Evolutionary conservation across 2,329 filamentous ascomycete species (phyloP), one percentile per base, ranked within the genome.

Genomic region (Fusarium sp.): DNA sequence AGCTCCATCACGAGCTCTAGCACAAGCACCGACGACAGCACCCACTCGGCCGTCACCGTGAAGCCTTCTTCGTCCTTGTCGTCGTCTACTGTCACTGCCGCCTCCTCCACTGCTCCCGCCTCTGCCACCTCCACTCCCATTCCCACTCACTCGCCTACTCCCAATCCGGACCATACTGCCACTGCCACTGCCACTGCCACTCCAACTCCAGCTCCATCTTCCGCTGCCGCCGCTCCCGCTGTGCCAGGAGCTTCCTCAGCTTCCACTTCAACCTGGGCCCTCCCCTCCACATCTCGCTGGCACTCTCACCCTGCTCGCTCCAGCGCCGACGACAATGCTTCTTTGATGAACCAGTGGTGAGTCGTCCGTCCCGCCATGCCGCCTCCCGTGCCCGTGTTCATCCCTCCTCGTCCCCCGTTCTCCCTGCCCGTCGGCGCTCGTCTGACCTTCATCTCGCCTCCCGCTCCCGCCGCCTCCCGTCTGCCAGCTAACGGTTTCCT

Each of bases 21-120:
- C 84, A 89, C 88, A 79, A 91, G 88, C 84, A 89, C 88, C 79
- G 88, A 90, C 78, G 93, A 91, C 84, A 90, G 91, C 84, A 90
- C 88, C 83, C 88, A 88, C 77, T 93, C 92, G 70, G 88, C 87
- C 79, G 88, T 90, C 78, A 94, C 92, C 42, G 84, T 91, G 74
- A 90, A 87, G 82, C 86, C 86, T 40, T 82, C 81, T 59, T 79
- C 77, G 68, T 77, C 59, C 22, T 68, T 73, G 12, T 40, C 59
- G 31, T 72, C 73, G 16, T 44, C 81, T 63, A 69, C 79, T 72
- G 70, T 78, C 64, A 75, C 76, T 64, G 46, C 46, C 46, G 27
- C 53, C 71, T 84, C 80, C 55, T 81, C 81, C 33, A 74, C 77
- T 72, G 72, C 66, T 75, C 62, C 73, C 67, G 64, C 63, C 64